Evolutionary conservation across 768 basidiomycete species (phyloP), one percentile per base, ranked within the genome.

Genomic region (Suillus cothurnatus): DNA sequence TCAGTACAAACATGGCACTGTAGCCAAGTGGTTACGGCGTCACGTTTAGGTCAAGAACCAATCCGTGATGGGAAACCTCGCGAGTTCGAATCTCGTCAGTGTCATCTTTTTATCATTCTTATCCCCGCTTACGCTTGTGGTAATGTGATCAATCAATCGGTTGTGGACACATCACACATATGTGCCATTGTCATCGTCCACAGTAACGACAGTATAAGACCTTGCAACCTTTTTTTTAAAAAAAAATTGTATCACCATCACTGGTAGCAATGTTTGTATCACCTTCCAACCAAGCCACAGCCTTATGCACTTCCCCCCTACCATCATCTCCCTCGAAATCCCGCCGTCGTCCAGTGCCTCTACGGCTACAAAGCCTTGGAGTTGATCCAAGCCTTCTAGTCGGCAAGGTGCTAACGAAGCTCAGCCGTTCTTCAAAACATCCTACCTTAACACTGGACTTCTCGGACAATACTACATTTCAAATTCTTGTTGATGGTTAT

Each of bases 401-500:
- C 55, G 85, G 85, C 49, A 86, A 84, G 70, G 72, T 76, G 6
- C 69, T 86, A 34, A 80, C 71, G 12, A 73, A 75, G 21, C 78
- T 81, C 50, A 71, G 72, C 6, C 81, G 78, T 64, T 85, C 85
- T 1, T 65, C 76, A 19, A 73, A 68, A 31, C 85, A 86, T 66
- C 85, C 84, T 1, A 74, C 74, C 45, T 73, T 85, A 64, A 83
- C 82, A n/a, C 74, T 86, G 43, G 74, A 79, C 61, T 86, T 84
- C 65, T 66, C 78, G 45, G 85, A 85, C 69, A 69, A 76, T 17
- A 79, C 80, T 5, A 67, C 74, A 21, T 81, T 79, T 63, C 84
- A 85, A 69, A 74, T 89, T 60, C 82, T 82, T n/a, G 82, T 89
- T 43, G 87, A 88, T 58, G 88, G 88, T 3, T 89, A 89, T 72